phyloP scores from a whole-genome alignment of 2,329 filamentous ascomycete genomes.

The Fusarium pilosicola region DNA sequence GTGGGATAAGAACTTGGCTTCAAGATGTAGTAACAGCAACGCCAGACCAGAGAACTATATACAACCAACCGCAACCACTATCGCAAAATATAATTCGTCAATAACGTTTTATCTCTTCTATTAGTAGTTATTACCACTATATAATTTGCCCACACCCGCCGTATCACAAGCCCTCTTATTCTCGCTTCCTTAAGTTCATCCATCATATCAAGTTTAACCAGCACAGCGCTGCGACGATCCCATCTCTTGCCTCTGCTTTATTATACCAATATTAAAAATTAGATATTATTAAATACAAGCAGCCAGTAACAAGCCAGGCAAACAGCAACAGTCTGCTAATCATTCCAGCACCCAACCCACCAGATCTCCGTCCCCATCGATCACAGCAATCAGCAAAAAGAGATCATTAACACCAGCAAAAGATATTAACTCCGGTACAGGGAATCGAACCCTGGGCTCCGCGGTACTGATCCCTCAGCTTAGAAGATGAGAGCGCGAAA shows the following conservation, averaged over 20 bases:
- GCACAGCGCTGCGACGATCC: not conserved
- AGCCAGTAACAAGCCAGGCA: not conserved
- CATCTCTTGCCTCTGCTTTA: not conserved
- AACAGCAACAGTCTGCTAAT: not conserved
- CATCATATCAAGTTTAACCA: too few relatives aligned
- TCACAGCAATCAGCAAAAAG: not conserved
- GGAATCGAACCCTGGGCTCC: constrained; percentile 43
- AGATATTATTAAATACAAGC: not conserved
- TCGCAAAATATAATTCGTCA: too few relatives aligned
- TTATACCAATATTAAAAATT: too few relatives aligned
- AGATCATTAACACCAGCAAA: not conserved
- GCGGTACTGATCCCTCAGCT: constrained; percentile 34
- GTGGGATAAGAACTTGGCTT: too few relatives aligned
- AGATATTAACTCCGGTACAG: constrained; percentile 20
- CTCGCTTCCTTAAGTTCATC: too few relatives aligned
- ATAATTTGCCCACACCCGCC: too few relatives aligned
- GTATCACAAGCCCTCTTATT: too few relatives aligned
- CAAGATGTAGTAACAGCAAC: too few relatives aligned
- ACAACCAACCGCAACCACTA: too few relatives aligned
- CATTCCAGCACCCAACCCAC: not conserved
- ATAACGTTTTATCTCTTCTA: too few relatives aligned
- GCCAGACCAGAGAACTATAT: not conserved
- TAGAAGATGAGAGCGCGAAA: constrained; percentile 45
- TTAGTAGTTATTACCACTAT: too few relatives aligned
- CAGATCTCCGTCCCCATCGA: not conserved